These are phyloP conservation scores for Exophiala sideris DNA, from an alignment of 2,329 filamentous ascomycete genomes.

Conservation along the genomic window DNA sequence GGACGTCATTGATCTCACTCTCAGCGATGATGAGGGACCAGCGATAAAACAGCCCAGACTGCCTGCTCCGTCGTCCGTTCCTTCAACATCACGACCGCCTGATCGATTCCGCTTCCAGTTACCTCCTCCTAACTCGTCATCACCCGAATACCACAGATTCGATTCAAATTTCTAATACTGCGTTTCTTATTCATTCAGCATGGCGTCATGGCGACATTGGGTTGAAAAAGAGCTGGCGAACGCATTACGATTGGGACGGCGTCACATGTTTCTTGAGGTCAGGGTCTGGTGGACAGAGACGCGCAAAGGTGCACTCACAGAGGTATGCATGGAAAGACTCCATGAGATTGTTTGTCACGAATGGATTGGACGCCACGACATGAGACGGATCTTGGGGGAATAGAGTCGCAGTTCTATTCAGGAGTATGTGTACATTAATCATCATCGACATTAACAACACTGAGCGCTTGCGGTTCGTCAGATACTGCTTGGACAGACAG, in stretches of 20 bases:
- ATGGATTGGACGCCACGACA: no score
- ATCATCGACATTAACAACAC: not conserved
- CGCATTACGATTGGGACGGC: not conserved
- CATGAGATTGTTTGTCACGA: no score
- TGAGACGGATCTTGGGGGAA: not conserved
- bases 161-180: slow-evolving; percentile 8
- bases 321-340: no score
- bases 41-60: slow-evolving; percentile 8
- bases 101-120: slow-evolving; percentile 20
- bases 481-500: not conserved
- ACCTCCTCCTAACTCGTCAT: slow-evolving; percentile 7
- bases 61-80: not conserved
- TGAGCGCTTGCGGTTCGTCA: no score
- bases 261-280: no score
- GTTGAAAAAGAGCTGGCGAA: not conserved
- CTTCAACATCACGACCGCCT: slow-evolving; percentile 5
- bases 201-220: slow-evolving; percentile 9
- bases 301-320: no score
- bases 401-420: not conserved
- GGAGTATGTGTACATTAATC: not conserved
- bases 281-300: no score
- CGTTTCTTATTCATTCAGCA: slow-evolving; percentile 1
- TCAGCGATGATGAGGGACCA: slow-evolving; percentile 50
- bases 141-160: slow-evolving; percentile 11
- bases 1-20: slow-evolving; percentile 54